These are phyloP conservation scores for Alternaria triticina DNA, from an alignment of 2,329 filamentous ascomycete species.

Conservation along the genomic window DNA sequence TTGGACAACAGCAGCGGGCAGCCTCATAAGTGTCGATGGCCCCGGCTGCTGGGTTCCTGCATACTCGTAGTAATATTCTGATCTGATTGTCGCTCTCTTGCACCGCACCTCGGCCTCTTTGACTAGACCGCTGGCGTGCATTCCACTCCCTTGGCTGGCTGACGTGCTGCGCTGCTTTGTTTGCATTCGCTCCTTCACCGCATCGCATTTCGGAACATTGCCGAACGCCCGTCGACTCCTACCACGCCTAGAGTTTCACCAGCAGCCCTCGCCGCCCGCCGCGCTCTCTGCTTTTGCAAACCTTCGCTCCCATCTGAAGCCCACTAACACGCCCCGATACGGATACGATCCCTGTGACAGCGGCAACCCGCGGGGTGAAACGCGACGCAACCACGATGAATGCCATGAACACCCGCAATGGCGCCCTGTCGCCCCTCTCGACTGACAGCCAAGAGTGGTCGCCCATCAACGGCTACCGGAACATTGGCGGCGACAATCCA, in stretches of 20 bases:
- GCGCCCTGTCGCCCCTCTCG: constrained; percentile 49
- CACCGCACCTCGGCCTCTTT: constrained; percentile 26
- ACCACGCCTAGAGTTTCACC: constrained; percentile 24
- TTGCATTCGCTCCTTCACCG: constrained; percentile 19
- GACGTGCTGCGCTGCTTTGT: constrained; percentile 21
- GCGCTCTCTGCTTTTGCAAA: constrained; percentile 6
- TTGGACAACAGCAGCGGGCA: constrained; percentile 16
- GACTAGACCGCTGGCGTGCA: constrained; percentile 30
- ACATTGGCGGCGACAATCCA: constrained; percentile 45
- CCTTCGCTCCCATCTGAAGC: constrained; percentile 5
- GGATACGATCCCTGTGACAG: constrained; percentile 26
- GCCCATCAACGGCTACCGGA: constrained; percentile 48
- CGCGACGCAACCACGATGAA: constrained; percentile 20
- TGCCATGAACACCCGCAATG: constrained; percentile 48
- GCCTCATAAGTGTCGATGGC: constrained; percentile 21
- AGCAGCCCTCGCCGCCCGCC: constrained; percentile 13
- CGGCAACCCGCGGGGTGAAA: constrained; percentile 31
- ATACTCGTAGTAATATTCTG: background rate
- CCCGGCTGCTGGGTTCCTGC: constrained; percentile 11
- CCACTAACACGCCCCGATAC: constrained; percentile 11
- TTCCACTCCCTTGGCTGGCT: constrained; percentile 17
- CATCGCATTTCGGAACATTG: constrained; percentile 8
- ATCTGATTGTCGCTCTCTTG: constrained; percentile 10
- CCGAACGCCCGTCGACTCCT: constrained; percentile 15
- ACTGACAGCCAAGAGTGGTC: constrained; percentile 51